Base-by-base conservation (phyloP, 805 yeast genomes). In the Pichia cephalocereana region DNA sequence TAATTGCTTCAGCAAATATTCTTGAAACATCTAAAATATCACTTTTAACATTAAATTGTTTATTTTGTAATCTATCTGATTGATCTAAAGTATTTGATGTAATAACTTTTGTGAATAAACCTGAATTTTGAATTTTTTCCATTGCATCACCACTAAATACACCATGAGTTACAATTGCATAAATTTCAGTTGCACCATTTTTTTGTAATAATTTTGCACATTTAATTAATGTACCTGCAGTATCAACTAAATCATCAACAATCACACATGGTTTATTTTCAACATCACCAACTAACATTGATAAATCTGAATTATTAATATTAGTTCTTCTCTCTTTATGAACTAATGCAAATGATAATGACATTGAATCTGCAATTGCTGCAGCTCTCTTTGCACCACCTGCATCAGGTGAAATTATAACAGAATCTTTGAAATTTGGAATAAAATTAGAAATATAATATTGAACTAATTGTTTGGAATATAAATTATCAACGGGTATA, bases 321-420 rank as follows among this genome's bases (percentile, higher is more conserved):
- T 48, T 55, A 4, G 50, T 44, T 54, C 95, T 72, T 62, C 96
- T 74, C 63, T 93, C 99, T 67, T 93, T 93, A 68, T 93, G 98
- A 54, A 93, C 89, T 66, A 93, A 72, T 0, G 99, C 99, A 70
- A 93, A 90, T 27, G 89, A 77, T 70, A 93, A 77, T 18, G 87
- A 89, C 49, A 93, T 69, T 1, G 85, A 77, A 67, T 93, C 99
- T 2, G 99, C 99, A 52, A 93, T 77, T 1, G 91, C 83, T 1
- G 96, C 86, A 32, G 99, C 97, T 55, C 99, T 72, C 66, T 93
- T 93, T 44, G 99, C 99, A 53, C 99, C 99, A 61, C 99, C 99
- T 23, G 97, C 93, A 67, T 93, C 99, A 0, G 99, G 99, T 1
- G 96, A 88, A 34, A 93, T 97, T 57, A 93, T 80, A 8, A 93